These are phyloP conservation scores for Aspergillus hiratsukae DNA, from an alignment of 2,329 filamentous ascomycete species.

Conservation along the genomic window DNA sequence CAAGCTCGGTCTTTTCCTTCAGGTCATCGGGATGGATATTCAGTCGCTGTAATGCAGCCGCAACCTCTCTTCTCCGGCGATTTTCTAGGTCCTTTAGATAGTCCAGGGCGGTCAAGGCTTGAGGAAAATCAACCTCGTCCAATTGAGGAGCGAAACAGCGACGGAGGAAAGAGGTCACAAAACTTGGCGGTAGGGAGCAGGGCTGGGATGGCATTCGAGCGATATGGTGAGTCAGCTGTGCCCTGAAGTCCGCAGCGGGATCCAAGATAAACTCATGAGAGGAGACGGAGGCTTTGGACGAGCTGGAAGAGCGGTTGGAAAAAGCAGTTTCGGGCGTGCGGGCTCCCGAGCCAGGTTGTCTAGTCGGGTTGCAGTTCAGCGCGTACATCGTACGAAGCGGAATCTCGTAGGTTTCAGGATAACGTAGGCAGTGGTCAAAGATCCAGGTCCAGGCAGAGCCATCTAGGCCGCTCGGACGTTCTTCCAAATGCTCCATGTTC, in stretches of 20 bases:
- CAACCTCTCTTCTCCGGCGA: constrained; percentile 55
- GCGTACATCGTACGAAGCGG: constrained; percentile 65
- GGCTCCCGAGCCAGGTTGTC: constrained; percentile 27
- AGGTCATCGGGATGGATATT: constrained; percentile 48
- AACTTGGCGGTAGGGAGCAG: constrained; percentile 58
- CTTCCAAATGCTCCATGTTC: constrained; percentile 14
- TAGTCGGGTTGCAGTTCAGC: constrained; percentile 56
- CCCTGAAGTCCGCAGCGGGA: constrained; percentile 40
- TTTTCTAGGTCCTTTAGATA: constrained; percentile 62
- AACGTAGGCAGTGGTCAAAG: constrained; percentile 56
- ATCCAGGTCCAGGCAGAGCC: constrained; percentile 49
- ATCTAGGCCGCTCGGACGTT: constrained; percentile 26
- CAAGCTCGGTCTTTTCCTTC: constrained; percentile 46
- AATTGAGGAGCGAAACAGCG: constrained; percentile 55
- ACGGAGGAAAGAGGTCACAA: constrained; percentile 59
- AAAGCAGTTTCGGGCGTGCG: constrained; percentile 31
- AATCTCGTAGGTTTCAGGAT: constrained; percentile 61
- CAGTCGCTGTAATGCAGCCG: constrained; percentile 51
- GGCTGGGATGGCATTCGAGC: constrained; percentile 56
- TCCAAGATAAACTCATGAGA: constrained; percentile 21
- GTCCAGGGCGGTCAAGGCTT: constrained; percentile 61
- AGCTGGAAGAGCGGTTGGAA: constrained; percentile 31
- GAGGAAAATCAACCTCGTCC: constrained; percentile 59
- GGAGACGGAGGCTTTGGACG: constrained; percentile 22
- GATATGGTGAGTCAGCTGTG: constrained; percentile 48